Base-by-base conservation (phyloP, 225 moss, liverwort and hornwort genomes). In the Thuidium tamariscinum region DNA sequence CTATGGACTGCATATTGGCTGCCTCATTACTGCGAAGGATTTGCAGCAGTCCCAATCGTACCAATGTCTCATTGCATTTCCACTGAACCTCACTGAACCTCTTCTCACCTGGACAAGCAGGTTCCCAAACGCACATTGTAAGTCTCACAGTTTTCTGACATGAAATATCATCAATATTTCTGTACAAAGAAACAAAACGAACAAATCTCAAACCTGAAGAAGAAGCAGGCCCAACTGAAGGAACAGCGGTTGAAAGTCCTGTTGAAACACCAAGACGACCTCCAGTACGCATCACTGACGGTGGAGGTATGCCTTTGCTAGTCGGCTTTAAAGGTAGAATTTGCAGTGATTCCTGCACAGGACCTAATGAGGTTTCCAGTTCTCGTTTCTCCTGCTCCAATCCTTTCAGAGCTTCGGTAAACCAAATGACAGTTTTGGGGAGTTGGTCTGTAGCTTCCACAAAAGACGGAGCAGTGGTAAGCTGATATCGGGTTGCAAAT, bases 251-350 rank as follows among this genome's bases (percentile, higher is more conserved):
- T 60, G 93, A 77, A 64, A 39, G 51, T 49, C 89, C 89, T 80
- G 88, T 90, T n/a, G 92, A 90, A 60, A 92, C 90, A 51, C 93
- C 92, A 8, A 96, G 90, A 84, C 95, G 91, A 63, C 98, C 98
- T 77, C 98, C 98, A 81, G 98, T 99, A 81, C 98, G 97, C 98
- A 99, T 99, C 25, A 94, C 92, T 55, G 94, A 93, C 39, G 92
- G 90, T 61, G 96, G 94, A 41, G 97, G 94, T 60, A 95, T 90
- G 74, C 88, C 91, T 44, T 90, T 81, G 72, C 84, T 86, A 84
- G 86, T 56, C 59, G 90, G n/a, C 80, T 86, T 88, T 49, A 32
- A 74, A 51, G 83, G 74, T 32, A 81, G 76, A 52, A 30, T 86
- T 67, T 86, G 92, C 57, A 86, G 55, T n/a, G 89, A 69, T 86